Base-by-base conservation (phyloP, 208 protist species). In the Leishmania lainsoni region DNA sequence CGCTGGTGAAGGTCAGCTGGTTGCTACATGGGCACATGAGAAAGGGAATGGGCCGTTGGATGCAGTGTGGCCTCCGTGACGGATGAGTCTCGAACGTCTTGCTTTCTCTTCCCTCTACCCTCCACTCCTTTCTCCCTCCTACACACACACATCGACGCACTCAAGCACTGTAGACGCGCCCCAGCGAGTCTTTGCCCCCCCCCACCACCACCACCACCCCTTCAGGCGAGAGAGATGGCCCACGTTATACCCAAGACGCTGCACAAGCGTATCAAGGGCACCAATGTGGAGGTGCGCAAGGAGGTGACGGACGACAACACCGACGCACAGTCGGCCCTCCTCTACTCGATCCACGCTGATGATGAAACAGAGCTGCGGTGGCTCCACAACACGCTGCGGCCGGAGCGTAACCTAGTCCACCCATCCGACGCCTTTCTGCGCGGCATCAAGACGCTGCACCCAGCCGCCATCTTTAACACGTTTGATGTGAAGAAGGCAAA, bases 401-500 rank as follows among this genome's bases (percentile, higher is more conserved):
- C 91, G 26, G 85, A 86, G 81, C 80, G 81, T 59, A 93, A 92
- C 85, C 93, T 97, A 78, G 88, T 91, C 59, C 89, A 95, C 76
- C 90, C 93, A 20, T 86, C 92, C 20, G 89, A 93, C 39, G 85
- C 86, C 16, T 97, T 94, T 58, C 84, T 93, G 56, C 92, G 91
- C 17, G 90, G 90, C 73, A 93, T 97, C 79, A 97, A 95, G 81
- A 79, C 79, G 5, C 85, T 97, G 32, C 90, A 86, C 48, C 93
- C 93, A 4, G 92, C 93, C 4, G 77, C 89, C 39, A 79, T 87
- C 22, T 97, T 97, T 69, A 92, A 92, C 81, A 97, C 93, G 16
- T 97, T 94, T 79, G 92, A 97, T 73, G 42, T 90, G 39, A 84
- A 87, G 71, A 95, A 94, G 86, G 79, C 88, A 29, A 93, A 92